These are phyloP conservation scores for Botrytis sinoallii DNA, from an alignment of 2,329 filamentous ascomycete species.

Conservation along the genomic window DNA sequence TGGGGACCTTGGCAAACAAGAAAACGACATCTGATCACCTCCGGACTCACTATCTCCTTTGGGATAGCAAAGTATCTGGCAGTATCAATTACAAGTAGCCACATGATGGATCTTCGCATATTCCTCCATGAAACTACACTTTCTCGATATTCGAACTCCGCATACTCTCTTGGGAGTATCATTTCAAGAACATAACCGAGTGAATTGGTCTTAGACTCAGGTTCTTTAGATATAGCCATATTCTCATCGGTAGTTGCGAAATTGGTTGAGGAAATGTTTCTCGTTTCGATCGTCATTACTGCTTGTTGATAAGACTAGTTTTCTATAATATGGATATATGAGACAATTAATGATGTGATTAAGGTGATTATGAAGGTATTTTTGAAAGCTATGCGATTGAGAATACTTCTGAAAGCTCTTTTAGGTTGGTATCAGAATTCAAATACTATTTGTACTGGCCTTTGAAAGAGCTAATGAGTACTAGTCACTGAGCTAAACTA, in stretches of 20 bases:
- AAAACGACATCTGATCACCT: background rate
- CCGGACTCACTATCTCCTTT: background rate
- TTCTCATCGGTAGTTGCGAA: background rate
- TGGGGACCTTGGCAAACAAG: background rate
- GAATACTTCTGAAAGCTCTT: background rate
- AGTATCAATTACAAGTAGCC: background rate
- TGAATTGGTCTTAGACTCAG: background rate
- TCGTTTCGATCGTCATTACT: background rate
- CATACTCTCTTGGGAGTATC: background rate
- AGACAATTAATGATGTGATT: background rate
- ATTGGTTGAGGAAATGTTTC: background rate
- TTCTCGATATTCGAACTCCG: background rate
- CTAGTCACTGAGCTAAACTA: background rate
- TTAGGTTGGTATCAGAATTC: background rate
- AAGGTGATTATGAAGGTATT: background rate
- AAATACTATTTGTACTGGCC: background rate
- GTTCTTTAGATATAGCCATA: background rate
- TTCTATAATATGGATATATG: background rate
- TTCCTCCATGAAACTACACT: background rate
- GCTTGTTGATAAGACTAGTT: background rate
- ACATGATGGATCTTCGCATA: rapidly evolving
- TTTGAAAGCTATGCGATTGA: rapidly evolving
- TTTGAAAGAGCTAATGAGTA: background rate
- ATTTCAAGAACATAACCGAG: background rate
- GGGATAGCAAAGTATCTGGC: background rate